These are phyloP conservation scores for Yamadazyma triangularis DNA, from an alignment of 1,139 yeast species.

Conservation along the genomic window DNA sequence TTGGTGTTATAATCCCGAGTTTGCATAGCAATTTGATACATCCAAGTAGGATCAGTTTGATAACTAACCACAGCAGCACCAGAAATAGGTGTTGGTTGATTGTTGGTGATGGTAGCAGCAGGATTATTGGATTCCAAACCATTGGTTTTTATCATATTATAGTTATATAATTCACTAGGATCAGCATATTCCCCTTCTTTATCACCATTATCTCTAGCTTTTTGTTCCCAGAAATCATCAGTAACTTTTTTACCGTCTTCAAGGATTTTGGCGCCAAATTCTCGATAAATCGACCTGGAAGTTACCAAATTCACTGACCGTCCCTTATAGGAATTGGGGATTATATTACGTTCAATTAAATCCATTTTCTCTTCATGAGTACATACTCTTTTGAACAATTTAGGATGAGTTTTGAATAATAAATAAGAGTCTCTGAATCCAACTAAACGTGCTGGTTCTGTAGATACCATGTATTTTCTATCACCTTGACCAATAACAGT, in stretches of 20 bases:
- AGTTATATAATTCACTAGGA: conserved; percentile 49
- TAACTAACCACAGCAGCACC: conserved; percentile 40
- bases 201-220: conserved; percentile 66
- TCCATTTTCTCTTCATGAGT: conserved; percentile 79
- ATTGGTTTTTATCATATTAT: conserved; percentile 15
- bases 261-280: conserved; percentile 85
- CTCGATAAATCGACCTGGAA: conserved; percentile 84
- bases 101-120: no score
- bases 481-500: conserved; percentile 72
- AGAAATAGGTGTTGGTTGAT: conserved; percentile 30
- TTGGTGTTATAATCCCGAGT: conserved; percentile 66
- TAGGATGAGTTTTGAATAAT: conserved; percentile 78
- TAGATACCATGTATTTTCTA: conserved; percentile 79
- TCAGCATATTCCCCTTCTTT: conserved; percentile 80
- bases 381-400: conserved; percentile 69
- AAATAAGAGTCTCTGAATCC: conserved; percentile 93
- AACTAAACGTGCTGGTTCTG: conserved; percentile 93
- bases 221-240: conserved; percentile 88
- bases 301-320: conserved; percentile 86
- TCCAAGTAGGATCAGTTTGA: conserved; percentile 76
- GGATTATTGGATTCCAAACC: conserved; percentile 12
- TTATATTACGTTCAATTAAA: conserved; percentile 72
- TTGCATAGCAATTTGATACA: conserved; percentile 77
- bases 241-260: conserved; percentile 74
- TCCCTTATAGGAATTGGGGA: conserved; percentile 90